Base-by-base conservation (phyloP, 305 asterid species). In the Rubia peregrina region DNA sequence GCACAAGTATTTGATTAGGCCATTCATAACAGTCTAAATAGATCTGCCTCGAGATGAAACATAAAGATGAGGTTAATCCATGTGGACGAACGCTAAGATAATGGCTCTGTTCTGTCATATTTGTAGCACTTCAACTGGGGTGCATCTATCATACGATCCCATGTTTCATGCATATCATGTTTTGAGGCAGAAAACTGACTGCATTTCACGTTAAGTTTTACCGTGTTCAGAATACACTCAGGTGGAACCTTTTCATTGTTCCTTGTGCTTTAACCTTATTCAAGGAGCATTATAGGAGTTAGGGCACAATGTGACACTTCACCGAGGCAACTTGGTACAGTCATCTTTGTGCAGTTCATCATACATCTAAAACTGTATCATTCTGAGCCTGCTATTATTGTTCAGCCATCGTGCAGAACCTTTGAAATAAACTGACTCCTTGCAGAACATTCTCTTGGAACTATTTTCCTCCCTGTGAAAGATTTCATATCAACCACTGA, bases 391-490 rank as follows among this genome's bases (percentile, higher is more conserved):
- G 68, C 10, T 63, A 36, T 17, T 63, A 43, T 63, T 63, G 59
- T 51, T 51, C 6, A 24, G n/a, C 22, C 21, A 51, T 69, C 36
- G n/a, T 69, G 53, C 19, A 70, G 55, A 70, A 42, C 43, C 61
- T 30, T 59, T 46, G 14, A 59, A 57, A 30, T 41, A 56, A 21
- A 56, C 41, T 26, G 36, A 7, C 53, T 19, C 14, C 30, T 5
- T 40, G 60, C 11, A 48, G 22, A 38, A 44, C 36, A 16, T 12
- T 21, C 14, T 51, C 24, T 19, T 6, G 36, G 8, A 46, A 73
- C 24, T 43, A 6, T 6, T 12, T 1, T 42, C 14, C 61, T 41
- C 7, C 14, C 5, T 30, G 16, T 53, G 49, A 56, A 42, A 8
- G 24, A 68, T 53, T 6, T 33, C 66, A 19, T 56, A 41, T 43